phyloP scores from a whole-genome alignment of 805 yeast genomes.

The Scheffersomyces ergatensis region DNA sequence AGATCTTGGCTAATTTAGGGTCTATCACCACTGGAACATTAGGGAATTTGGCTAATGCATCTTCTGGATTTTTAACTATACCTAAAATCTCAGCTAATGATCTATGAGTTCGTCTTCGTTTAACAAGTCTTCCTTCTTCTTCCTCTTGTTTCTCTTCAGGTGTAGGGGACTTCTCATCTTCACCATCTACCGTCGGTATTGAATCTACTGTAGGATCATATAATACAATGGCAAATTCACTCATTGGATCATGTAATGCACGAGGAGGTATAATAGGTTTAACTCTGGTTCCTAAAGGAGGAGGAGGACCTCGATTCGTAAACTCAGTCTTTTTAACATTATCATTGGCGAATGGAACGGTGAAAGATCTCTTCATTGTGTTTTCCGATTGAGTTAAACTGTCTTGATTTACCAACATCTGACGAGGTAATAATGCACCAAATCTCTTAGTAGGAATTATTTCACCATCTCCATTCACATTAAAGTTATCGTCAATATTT shows the following conservation, averaged over 20 bases:
- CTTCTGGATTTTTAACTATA: slow-evolving; percentile 51
- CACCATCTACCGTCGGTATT: slow-evolving; percentile 26
- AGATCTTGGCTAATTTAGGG: slow-evolving; percentile 76
- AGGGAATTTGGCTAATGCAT: slow-evolving; percentile 54
- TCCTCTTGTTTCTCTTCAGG: slow-evolving; percentile 13
- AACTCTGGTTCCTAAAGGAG: slow-evolving; percentile 81
- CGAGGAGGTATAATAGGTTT: slow-evolving; percentile 73
- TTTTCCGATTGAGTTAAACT: slow-evolving; percentile 31
- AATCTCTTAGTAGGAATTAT: slow-evolving; percentile 24
- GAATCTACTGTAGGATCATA: slow-evolving; percentile 92
- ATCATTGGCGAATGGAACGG: slow-evolving; percentile 54
- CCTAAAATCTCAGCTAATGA: slow-evolving; percentile 82
- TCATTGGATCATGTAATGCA: slow-evolving; percentile 92
- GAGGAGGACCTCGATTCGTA: slow-evolving; percentile 51
- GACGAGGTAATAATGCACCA: slow-evolving; percentile 63
- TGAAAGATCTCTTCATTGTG: slow-evolving; percentile 45
- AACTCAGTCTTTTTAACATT: slow-evolving; percentile 30
- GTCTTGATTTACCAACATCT: slow-evolving; percentile 40
- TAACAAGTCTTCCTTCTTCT: slow-evolving; percentile 18
- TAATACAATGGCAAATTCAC: slow-evolving; percentile 88
- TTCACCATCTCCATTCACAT: slow-evolving; percentile 32
- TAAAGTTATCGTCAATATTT: slow-evolving; percentile 15
- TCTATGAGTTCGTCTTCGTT: slow-evolving; percentile 51
- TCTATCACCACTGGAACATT: slow-evolving; percentile 96
- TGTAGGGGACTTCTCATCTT: slow-evolving; percentile 7